Base-by-base conservation (phyloP, 1,284 basidiomycete genomes). In the Heterobasidion occidentale region DNA sequence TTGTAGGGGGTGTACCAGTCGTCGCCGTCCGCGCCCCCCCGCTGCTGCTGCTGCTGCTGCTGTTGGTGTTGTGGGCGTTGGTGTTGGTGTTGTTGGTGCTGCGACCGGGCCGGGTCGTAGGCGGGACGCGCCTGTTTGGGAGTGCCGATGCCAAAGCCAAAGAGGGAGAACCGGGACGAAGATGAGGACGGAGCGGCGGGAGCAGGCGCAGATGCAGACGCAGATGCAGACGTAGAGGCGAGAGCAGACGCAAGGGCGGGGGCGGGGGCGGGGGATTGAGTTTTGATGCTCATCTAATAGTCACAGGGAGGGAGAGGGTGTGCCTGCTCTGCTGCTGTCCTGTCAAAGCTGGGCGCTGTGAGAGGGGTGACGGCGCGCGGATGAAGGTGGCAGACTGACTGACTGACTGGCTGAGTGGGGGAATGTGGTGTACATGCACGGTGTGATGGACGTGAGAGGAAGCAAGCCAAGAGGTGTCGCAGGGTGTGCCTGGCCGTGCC, bases 1-100 rank as follows among this genome's bases (percentile, higher is more conserved):
- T 78, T 80, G 72, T 85, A 83, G 1, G 82, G 81, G 56, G 81
- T 81, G 67, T 81, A 83, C 80, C 81, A 83, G 55, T 82, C 60
- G 5, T 5, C 20, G 19, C 54, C 59, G 9, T 58, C 27, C 27
- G 27, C 47, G 42, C 33, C 42, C 34, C 46, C 36, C 27, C 42
- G 51, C 49, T 54, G 55, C 49, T 36, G 12, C 42, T 45, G 51
- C 49, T 54, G 55, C 49, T 36, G 12, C 42, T 45, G 42, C 6
- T 12, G 12, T 2, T 17, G 12, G 42, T 44, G 42, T 2, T 14
- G 42, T 44, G 42, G 12, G 42, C 3, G 17, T 15, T 27, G 17
- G 33, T 50, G 48, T 34, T 33, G 48, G 8, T 9, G 48, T 34
- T 11, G 17, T 15, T 50, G 15, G 15, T 15, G 17, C 48, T 33